Base-by-base conservation (phyloP, 768 basidiomycete genomes). In the Mycena sanguinolenta region DNA sequence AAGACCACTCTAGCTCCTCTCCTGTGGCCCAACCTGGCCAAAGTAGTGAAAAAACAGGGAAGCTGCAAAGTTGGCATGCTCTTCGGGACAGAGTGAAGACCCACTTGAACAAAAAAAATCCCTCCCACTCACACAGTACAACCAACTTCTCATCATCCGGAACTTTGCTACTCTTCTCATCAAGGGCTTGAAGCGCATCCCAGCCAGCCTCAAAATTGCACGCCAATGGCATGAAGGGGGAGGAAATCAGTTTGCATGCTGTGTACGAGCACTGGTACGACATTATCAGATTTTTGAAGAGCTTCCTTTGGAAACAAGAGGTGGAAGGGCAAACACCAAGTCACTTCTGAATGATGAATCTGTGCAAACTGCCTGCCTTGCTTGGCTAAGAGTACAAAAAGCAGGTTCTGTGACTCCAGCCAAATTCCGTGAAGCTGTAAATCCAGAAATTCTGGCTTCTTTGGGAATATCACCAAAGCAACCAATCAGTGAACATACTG, bases 251-350 rank as follows among this genome's bases (percentile, higher is more conserved):
- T 82, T 81, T 75, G 76, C 80, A 0, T 67, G 76, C 8, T 61
- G 69, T 8, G 70, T 83, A 21, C 64, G 77, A 1, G 77, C 76
- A 12, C 75, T 84, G 14, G 79, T 81, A 52, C 69, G 73, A 4
- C 80, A 84, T 69, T 84, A 83, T 65, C 81, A 84, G 61, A 60
- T 76, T 17, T 84, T 82, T 53, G 76, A 82, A 68, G 75, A 78
- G 49, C 75, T 82, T 13, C 81, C 81, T 12, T 21, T 34, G 0
- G 79, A 82, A 58, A 71, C 70, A 19, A 65, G 67, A 38, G 79
- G 80, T 25, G 76, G 81, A 13, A n/a, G 27, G 17, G 50, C 55
- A 28, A 75, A 67, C 44, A 25, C 53, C 16, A 59, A 59, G 19
- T 74, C 66, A 25, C 69, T 71, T 39, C 74, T 81, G 12, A 58